Evolutionary conservation across 129 eudicot genomes (phyloP).

Genomic region (Arctium lappa): DNA sequence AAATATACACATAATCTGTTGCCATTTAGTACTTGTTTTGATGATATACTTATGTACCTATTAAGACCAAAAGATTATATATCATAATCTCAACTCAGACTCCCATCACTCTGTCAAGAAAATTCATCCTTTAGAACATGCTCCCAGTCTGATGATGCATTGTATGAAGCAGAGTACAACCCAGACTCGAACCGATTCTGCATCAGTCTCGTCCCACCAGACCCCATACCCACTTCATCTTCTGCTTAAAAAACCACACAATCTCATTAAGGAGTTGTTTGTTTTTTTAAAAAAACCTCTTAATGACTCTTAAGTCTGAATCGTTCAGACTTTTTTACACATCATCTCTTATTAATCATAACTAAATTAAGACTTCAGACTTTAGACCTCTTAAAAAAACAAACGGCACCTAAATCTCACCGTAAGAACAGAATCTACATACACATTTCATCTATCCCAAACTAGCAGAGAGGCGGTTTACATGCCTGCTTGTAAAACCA

Average conservation of each 20-base stretch:
- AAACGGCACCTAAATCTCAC: neutral
- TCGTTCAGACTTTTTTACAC: too few species aligned
- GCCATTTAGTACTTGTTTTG: neutral
- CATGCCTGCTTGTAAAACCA: too few species aligned
- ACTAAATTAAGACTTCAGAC: too few species aligned
- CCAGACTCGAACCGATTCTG: conserved; percentile 23
- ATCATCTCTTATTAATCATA: too few species aligned
- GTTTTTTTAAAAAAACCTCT: too few species aligned
- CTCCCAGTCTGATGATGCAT: conserved; percentile 60
- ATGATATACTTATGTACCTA: neutral
- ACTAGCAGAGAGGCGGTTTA: too few species aligned
- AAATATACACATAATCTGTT: neutral
- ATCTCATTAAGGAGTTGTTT: neutral
- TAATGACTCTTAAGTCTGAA: too few species aligned
- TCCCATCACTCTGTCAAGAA: neutral
- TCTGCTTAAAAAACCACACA: neutral
- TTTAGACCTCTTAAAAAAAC: too few species aligned
- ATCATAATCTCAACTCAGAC: neutral
- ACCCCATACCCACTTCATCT: neutral
- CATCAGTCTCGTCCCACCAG: neutral
- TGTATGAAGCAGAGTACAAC: neutral
- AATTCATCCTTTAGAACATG: conserved; percentile 58
- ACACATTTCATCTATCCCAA: too few species aligned
- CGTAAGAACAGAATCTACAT: too few species aligned
- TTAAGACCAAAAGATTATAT: neutral